A percentile compares a stretch with the other conserved stretches of the same genome.
These are phyloP conservation scores for Neovahlkampfia damariscottae DNA, from an alignment of 78 protist genomes.

Conservation along the genomic window DNA sequence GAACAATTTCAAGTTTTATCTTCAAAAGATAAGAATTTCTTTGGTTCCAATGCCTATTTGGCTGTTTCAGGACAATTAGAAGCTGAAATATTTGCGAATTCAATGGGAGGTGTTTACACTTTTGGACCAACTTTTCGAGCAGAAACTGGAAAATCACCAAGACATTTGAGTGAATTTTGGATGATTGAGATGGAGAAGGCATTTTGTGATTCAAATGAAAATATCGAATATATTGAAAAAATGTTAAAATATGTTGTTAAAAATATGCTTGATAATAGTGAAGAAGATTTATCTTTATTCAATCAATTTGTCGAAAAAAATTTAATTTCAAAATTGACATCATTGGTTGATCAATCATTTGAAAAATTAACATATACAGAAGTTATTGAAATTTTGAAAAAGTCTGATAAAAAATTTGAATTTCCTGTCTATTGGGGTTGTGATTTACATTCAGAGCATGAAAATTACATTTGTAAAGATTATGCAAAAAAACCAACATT, in stretches of 20 bases:
- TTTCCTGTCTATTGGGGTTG: conserved; percentile 34
- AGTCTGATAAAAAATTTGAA: neutral
- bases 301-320: neutral
- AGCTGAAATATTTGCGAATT: conserved; percentile 45
- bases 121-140: conserved; percentile 81
- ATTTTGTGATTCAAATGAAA: conserved; percentile 43
- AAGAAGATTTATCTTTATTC: conserved; percentile 1
- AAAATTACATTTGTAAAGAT: conserved; percentile 36
- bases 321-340: neutral
- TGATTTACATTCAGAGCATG: conserved; percentile 69
- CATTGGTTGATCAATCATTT: neutral
- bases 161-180: conserved; percentile 85
- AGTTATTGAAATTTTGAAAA: conserved; percentile 46
- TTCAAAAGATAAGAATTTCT: conserved; percentile 16
- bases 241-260: neutral
- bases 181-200: conserved; percentile 85
- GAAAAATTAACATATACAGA: conserved; percentile 48
- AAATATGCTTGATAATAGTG: neutral
- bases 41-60: conserved; percentile 48
- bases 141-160: conserved; percentile 46
- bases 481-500: conserved; percentile 26
- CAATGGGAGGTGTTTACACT: conserved; percentile 58
- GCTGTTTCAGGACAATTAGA: conserved; percentile 72
- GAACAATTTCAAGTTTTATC: conserved; percentile 52
- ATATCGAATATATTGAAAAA: conserved; percentile 49